Percentiles rank a stretch among this genome's conserved stretches.
phyloP scores from a whole-genome alignment of 805 yeast genomes.

The Brettanomyces nanus region DNA sequence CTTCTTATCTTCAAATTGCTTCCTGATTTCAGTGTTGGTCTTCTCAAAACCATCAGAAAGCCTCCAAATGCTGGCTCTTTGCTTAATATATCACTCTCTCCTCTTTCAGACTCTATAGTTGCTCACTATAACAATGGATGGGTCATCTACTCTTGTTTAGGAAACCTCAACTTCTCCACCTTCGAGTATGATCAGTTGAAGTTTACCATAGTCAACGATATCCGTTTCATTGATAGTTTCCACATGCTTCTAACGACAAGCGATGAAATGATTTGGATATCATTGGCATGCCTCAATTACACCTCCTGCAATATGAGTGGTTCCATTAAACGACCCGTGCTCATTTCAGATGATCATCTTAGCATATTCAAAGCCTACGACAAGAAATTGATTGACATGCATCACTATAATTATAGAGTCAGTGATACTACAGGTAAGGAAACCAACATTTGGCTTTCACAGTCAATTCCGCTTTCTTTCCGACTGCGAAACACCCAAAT shows the following conservation, averaged over 20 bases:
- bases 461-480: conserved; percentile 37
- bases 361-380: conserved; percentile 40
- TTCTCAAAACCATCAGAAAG: conserved; percentile 27
- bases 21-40: conserved; percentile 22
- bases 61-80: conserved; percentile 27
- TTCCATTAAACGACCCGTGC: conserved; percentile 31
- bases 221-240: conserved; percentile 22
- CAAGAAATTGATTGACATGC: conserved; percentile 31
- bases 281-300: conserved; percentile 18
- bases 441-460: conserved; percentile 37
- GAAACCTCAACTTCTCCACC: conserved; percentile 36
- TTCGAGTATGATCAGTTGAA: conserved; percentile 25
- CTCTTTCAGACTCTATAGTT: conserved; percentile 22
- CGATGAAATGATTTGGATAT: conserved; percentile 23
- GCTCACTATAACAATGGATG: conserved; percentile 32
- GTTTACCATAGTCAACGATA: conserved; percentile 11
- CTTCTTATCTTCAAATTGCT: conserved; percentile 29
- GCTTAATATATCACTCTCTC: conserved; percentile 21
- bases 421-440: conserved; percentile 26
- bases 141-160: conserved; percentile 39
- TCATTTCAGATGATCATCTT: conserved; percentile 32
- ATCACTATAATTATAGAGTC: conserved; percentile 18
- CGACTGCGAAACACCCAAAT: conserved; percentile 37
- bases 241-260: conserved; percentile 25
- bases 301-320: conserved; percentile 17